Evolutionary conservation across 345 rosid species (phyloP).

Genomic region (Citrus hindsii): DNA sequence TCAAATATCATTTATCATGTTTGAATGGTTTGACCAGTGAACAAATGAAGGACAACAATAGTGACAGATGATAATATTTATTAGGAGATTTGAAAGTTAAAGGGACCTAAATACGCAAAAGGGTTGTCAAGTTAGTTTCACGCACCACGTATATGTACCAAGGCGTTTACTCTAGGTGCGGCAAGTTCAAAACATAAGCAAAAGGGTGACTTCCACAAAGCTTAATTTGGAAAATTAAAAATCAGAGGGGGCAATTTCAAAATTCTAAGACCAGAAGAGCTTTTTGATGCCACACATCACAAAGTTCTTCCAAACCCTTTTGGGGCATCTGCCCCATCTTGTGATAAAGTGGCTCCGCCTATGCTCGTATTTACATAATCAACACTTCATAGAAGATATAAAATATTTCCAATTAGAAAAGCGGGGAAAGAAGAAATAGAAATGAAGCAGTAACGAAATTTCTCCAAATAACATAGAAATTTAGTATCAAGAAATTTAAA

Average conservation of each 20-base stretch:
- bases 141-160: not conserved
- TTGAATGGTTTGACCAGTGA: not conserved
- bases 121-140: not conserved
- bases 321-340: not conserved
- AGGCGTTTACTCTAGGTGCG: not conserved
- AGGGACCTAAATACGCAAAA: not conserved
- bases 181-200: not conserved
- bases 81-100: not conserved
- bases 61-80: not conserved
- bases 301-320: not conserved
- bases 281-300: not conserved
- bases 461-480: not conserved
- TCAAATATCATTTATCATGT: not conserved
- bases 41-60: not conserved
- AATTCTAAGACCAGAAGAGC: not conserved
- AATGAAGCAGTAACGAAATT: not conserved
- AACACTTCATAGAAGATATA: not conserved
- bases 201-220: not conserved
- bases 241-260: not conserved
- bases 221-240: too few species aligned
- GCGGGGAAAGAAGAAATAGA: not conserved
- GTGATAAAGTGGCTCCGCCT: not conserved
- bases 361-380: not conserved
- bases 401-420: not conserved
- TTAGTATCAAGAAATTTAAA: not conserved